Evolutionary conservation across 2,329 filamentous ascomycete genomes (phyloP), one percentile per base, ranked within the genome.

Genomic region (Orbilia quercus): DNA sequence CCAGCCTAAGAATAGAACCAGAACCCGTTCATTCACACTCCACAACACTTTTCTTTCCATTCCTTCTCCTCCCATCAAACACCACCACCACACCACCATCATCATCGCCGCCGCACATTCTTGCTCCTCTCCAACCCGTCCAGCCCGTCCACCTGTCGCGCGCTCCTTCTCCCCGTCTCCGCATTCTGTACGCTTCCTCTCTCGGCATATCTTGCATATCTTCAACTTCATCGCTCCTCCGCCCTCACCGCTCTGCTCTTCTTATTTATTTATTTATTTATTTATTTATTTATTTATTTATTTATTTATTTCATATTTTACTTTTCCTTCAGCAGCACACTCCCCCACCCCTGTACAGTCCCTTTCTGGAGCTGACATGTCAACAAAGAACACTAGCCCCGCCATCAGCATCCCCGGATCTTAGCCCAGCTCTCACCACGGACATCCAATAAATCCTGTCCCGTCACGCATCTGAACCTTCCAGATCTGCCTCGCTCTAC

Each of bases 351-450:
- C 28, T 31, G 28, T 31, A 31, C 28, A 9, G 28, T 31, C 28
- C 28, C 28, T 57, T 59, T 62, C 57, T 51, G 23, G 45, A 67
- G 51, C 76, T 79, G 53, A 66, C 73, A 54, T 75, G 80, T 31
- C 80, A 80, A 47, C 78, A 78, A 44, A 78, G 78, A 66, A 78
- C 78, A 64, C 73, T 78, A 70, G 69, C 77, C 58, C 57, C 53
- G 58, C 59, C 66, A 53, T 48, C 58, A 53, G 28, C 66, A 45
- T 28, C 50, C 25, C 20, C 50, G n/a, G 28, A 51, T 50, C 50
- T 50, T 53, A 51, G 58, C 59, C 47, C 20, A 57, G 51, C 51
- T 45, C 20, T 23, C 31, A 65, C 12, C 53, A 53, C 9, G 20
- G n/a, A 40, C 51, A 22, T 12, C 7, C 44, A 31, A n/a, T 18